Percentiles rank a stretch among this genome's conserved stretches.
These are phyloP conservation scores for Rhodotorula kratochvilovae DNA, from an alignment of 768 basidiomycete genomes.

Conservation along the genomic window DNA sequence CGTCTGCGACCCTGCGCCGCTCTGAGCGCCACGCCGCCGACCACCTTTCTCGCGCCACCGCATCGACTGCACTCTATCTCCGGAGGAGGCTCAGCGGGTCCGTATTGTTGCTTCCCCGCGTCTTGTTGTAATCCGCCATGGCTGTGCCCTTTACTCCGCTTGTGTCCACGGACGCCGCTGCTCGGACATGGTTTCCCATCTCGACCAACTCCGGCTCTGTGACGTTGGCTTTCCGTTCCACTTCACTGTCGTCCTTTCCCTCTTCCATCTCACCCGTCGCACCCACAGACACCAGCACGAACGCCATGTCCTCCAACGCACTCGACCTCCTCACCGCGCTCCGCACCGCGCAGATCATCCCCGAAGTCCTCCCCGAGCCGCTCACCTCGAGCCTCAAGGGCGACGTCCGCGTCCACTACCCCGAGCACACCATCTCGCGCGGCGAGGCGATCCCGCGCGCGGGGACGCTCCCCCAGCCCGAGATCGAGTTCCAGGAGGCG, in stretches of 20 bases:
- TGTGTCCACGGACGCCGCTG: no score
- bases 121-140: no score
- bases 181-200: no score
- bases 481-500: constrained; percentile 25
- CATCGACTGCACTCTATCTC: not conserved
- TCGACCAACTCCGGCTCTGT: no score
- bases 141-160: no score
- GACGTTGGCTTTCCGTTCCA: not conserved
- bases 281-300: not conserved
- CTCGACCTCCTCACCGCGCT: not conserved
- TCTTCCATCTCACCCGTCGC: not conserved
- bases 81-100: no score
- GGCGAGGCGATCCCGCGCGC: constrained; percentile 6
- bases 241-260: not conserved
- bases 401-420: constrained; percentile 8
- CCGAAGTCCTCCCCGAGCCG: constrained; percentile 4
- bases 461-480: constrained; percentile 11
- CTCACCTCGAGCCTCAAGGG: not conserved
- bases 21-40: not conserved
- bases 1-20: constrained; percentile 26
- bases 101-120: no score
- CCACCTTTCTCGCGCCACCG: not conserved
- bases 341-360: constrained; percentile 14
- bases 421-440: not conserved
- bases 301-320: not conserved